Conservation (phyloP, 192 early-diverging fungal species). For the Globomyces pollinis-pini region DNA sequence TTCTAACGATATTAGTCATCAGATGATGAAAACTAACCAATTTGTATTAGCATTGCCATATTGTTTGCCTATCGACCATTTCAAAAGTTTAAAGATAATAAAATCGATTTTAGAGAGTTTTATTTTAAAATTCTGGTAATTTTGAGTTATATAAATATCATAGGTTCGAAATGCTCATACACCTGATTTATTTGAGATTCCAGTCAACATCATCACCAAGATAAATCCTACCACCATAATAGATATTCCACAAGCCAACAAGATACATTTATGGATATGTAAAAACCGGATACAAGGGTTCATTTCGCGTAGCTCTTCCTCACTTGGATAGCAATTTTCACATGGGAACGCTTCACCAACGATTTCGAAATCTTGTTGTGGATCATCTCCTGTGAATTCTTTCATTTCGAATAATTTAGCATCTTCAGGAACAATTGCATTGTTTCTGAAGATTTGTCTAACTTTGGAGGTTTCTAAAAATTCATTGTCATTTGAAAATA, state of each 20-base stretch:
- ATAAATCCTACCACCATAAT: constrained; percentile 6
- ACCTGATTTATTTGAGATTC: neutral
- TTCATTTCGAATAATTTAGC: constrained; percentile 56
- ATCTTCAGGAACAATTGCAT: constrained; percentile 49
- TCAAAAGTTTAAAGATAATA: too few species aligned
- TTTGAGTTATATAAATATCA: too few species aligned
- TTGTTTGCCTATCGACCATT: too few species aligned
- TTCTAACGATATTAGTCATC: too few species aligned
- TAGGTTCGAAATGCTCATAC: too few species aligned
- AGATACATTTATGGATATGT: constrained; percentile 4
- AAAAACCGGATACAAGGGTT: neutral
- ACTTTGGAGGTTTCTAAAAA: constrained; percentile 46
- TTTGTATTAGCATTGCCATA: too few species aligned
- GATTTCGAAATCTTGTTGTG: constrained; percentile 24
- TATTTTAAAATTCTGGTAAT: too few species aligned
- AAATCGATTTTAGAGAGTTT: too few species aligned
- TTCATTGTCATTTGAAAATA: constrained; percentile 56
- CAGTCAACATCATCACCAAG: neutral
- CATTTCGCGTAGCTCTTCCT: constrained; percentile 16
- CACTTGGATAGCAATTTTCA: constrained; percentile 40
- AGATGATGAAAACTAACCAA: too few species aligned
- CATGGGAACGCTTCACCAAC: constrained; percentile 32
- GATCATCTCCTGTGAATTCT: constrained; percentile 37
- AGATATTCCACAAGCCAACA: constrained; percentile 5
- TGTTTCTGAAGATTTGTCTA: constrained; percentile 37